Conservation (phyloP, 2,329 filamentous ascomycete species). For the Cladosporium sp. region DNA sequence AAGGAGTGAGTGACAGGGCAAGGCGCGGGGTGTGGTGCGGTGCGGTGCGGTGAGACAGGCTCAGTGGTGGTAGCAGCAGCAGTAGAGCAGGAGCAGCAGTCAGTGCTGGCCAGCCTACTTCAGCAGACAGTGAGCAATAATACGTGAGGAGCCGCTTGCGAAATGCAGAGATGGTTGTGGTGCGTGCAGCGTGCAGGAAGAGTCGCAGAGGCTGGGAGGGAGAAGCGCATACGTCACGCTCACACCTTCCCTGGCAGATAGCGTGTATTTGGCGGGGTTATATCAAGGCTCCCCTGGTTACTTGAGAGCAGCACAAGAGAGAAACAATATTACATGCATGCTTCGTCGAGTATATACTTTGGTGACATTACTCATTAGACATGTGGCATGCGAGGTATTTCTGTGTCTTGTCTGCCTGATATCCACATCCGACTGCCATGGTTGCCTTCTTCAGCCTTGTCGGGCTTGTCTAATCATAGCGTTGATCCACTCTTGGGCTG, state of each 20-base stretch:
- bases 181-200: conserved; percentile 1
- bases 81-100: neutral
- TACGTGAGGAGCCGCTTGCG: neutral
- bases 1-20: too few species aligned
- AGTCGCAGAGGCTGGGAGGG: neutral
- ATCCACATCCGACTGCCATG: too few species aligned
- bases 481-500: neutral
- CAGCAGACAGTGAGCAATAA: neutral
- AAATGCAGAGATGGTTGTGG: neutral
- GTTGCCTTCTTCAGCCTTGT: neutral
- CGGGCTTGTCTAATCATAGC: neutral
- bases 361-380: neutral
- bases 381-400: neutral
- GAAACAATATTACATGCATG: neutral
- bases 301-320: neutral
- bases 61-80: neutral
- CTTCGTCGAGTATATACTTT: neutral
- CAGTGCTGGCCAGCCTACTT: neutral
- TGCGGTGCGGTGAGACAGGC: conserved; percentile 1
- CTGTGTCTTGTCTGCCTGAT: neutral
- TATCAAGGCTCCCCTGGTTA: neutral
- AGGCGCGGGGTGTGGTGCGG: too few species aligned
- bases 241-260: neutral
- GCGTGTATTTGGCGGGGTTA: neutral
- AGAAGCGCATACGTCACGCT: neutral